Base-by-base conservation (phyloP, 345 rosid species). In the Clausena lansium region DNA sequence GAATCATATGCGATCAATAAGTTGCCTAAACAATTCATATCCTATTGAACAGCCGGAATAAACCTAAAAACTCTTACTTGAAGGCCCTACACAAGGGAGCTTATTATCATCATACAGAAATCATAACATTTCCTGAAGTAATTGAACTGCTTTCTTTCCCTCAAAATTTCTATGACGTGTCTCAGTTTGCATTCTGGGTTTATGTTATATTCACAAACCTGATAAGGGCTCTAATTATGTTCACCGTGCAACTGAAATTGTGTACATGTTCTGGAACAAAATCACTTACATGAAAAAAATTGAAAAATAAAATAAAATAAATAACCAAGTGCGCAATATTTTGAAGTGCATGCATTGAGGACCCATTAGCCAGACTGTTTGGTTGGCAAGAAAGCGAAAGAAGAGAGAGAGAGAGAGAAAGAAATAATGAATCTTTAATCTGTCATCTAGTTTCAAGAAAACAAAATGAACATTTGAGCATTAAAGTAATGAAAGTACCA, bases 401-500 rank as follows among this genome's bases (percentile, higher is more conserved):
- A 58, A 59, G 24, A 19, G 9, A 8, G 30, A 45, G 30, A n/a
- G 9, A 52, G n/a, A 22, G n/a, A 22, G 22, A n/a, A n/a, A n/a
- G n/a, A 1, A 33, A 32, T 14, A 32, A n/a, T 54, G 14, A 70
- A 27, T 32, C 20, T 19, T 28, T 32, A 8, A 7, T 32, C 20
- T 14, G 52, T 17, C 20, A 13, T 2, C 25, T 68, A 6, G 22
- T 13, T 70, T 45, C 36, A 70, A 15, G 54, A 67, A 76, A 54
- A 73, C 11, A 39, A 41, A 45, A 13, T 27, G 61, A 67, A 20
- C 6, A 19, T 11, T 25, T 14, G 50, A 19, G 19, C 5, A 22
- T 22, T 58, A 69, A 70, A 52, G 39, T 62, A 55, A 66, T 7
- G 20, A 28, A 25, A 57, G 52, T 76, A 88, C 92, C 92, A 13